Base-by-base conservation (phyloP, 2,329 filamentous ascomycete genomes). In the Neonectria punicea region DNA sequence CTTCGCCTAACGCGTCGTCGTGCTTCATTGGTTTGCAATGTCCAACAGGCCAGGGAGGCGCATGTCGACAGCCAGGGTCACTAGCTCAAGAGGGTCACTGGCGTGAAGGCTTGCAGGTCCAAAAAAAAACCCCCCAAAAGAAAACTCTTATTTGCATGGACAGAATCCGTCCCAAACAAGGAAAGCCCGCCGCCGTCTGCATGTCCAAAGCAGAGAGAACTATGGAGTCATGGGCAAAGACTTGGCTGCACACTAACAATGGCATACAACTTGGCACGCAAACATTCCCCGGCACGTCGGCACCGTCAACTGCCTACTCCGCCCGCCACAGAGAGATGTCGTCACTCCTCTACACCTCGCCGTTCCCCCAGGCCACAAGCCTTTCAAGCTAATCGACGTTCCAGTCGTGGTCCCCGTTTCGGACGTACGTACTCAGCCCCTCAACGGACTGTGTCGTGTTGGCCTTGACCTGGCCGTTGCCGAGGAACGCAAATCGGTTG, bases 401-500 rank as follows among this genome's bases (percentile, higher is more conserved):
- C 82, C 82, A 84, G 28, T 82, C 80, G 53, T 81, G 75, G 65
- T 84, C 82, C 39, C 71, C 76, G 66, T 77, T 80, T 53, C 82
- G 77, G 58, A 84, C 80, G 64, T 84, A 84, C 5, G 82, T 78
- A 60, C 79, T 80, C 43, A 84, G 68, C 3, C 81, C 81, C 22
- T 74, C 70, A 32, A 81, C 71, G 57, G 82, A 79, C 39, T 76
- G 75, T 8, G 76, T 79, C 16, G 74, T 74, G 57, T 79, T 80
- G 4, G 81, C 80, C 74, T 83, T 83, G 25, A 84, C 79, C 67
- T 83, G 78, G 30, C 83, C 82, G 75, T 83, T 77, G 14, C 75
- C 76, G 30, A 81, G 69, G 67, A 77, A 81, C 11, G 77, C 78
- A 67, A 79, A 81, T 8, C 77, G 71, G 67, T 81, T 82, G 50